Evolutionary conservation across 768 basidiomycete genomes (phyloP).

Genomic region (Amanita inopinata): DNA sequence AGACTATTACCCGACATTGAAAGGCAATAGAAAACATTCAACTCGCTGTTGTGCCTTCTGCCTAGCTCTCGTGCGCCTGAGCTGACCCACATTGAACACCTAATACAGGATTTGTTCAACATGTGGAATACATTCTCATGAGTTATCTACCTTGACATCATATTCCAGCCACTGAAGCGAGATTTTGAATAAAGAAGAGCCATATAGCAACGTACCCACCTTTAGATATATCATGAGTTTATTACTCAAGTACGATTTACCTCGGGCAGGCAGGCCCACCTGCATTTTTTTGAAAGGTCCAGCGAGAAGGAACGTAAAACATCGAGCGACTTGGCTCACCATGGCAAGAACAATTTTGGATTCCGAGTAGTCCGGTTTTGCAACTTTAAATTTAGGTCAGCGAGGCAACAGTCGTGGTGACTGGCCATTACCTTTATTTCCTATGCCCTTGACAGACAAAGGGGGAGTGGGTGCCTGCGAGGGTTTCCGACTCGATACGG

Average conservation of each 20-base stretch:
- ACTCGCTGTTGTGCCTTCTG: conserved; percentile 68
- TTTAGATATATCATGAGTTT: conserved; percentile 95
- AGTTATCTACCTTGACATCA: conserved; percentile 70
- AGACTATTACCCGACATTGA: background rate
- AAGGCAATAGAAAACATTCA: conserved; percentile 4
- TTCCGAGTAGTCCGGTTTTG: conserved; percentile 97
- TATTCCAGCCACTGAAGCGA: conserved; percentile 88
- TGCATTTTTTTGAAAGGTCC: conserved; percentile 24
- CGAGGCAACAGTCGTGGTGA: conserved; percentile 2
- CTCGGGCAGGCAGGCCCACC: conserved; percentile 96
- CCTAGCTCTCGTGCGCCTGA: conserved; percentile 77
- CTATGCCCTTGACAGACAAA: conserved; percentile 78
- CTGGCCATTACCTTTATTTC: conserved; percentile 59
- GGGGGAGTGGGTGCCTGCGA: conserved; percentile 76
- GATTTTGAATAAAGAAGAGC: conserved; percentile 12
- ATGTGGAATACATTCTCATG: background rate
- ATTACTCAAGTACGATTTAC: conserved; percentile 97
- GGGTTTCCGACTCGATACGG: conserved; percentile 55
- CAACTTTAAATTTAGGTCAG: conserved; percentile 37
- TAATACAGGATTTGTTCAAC: conserved; percentile 18
- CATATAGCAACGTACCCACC: no score
- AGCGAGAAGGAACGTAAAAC: conserved; percentile 1
- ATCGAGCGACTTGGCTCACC: conserved; percentile 37
- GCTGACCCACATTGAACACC: conserved; percentile 98
- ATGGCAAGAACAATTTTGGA: conserved; percentile 98